A percentile compares a stretch with the other conserved stretches of the same genome.
phyloP scores from a whole-genome alignment of 2,329 filamentous ascomycete species.

The Bipolaris cookei region DNA sequence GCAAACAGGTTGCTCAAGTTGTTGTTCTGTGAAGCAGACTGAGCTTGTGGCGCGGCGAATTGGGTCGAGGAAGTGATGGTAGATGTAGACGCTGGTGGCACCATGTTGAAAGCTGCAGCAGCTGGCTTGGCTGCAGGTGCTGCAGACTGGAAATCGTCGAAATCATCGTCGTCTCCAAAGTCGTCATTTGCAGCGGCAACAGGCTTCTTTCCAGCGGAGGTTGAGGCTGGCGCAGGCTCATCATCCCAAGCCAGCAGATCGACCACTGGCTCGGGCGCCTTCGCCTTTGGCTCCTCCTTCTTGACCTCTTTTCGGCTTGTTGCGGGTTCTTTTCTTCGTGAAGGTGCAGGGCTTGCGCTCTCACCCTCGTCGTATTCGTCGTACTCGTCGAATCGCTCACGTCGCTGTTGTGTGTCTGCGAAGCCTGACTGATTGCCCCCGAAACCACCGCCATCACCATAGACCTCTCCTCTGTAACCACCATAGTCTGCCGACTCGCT shows the following conservation, averaged over 20 bases:
- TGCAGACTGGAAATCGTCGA: conserved; percentile 96
- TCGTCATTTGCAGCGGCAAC: conserved; percentile 50
- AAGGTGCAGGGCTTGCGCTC: conserved; percentile 56
- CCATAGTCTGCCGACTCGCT: conserved; percentile 66
- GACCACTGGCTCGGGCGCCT: conserved; percentile 74
- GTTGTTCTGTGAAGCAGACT: conserved; percentile 80
- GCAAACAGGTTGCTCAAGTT: conserved; percentile 83
- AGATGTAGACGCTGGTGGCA: conserved; percentile 55
- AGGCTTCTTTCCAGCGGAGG: conserved; percentile 55
- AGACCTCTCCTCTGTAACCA: conserved; percentile 76
- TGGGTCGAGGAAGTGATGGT: conserved; percentile 65
- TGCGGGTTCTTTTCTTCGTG: conserved; percentile 58
- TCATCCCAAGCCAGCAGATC: conserved; percentile 92
- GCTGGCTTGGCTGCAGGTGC: conserved; percentile 51
- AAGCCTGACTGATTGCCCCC: conserved; percentile 75
- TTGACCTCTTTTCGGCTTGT: conserved; percentile 57
- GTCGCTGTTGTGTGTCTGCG: conserved; percentile 66
- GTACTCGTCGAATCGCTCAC: conserved; percentile 92
- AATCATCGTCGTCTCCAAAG: conserved; percentile 79
- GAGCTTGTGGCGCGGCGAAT: conserved; percentile 81
- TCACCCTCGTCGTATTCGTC: conserved; percentile 90
- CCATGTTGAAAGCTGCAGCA: conserved; percentile 53
- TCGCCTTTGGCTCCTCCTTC: conserved; percentile 77
- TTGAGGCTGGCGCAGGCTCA: conserved; percentile 64
- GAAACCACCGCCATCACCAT: conserved; percentile 94